Conservation (phyloP, 192 early-diverging fungal genomes). For the Polychytrium aggregatum region DNA sequence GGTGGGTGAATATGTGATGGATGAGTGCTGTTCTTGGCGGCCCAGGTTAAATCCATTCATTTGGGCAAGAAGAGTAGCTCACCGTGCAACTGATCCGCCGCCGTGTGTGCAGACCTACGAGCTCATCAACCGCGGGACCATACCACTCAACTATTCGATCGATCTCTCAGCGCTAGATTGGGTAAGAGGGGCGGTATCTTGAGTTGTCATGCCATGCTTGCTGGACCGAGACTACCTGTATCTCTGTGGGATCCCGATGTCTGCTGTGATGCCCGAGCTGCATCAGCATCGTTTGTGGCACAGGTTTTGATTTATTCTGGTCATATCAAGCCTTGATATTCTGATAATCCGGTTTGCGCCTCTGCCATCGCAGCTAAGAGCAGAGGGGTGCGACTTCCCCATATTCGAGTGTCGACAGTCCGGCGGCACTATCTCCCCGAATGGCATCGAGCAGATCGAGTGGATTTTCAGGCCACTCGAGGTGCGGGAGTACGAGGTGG, state of each 20-base stretch:
- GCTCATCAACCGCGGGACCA: constrained; percentile 26
- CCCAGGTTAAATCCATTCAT: too few species aligned
- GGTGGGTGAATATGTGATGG: constrained; percentile 7
- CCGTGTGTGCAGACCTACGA: constrained; percentile 17
- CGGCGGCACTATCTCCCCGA: constrained; percentile 25
- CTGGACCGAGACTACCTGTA: constrained; percentile 7
- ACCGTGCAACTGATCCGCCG: neutral
- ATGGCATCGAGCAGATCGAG: constrained; percentile 22
- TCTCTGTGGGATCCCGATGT: too few species aligned
- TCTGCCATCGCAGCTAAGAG: constrained; percentile 19
- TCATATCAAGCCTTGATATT: neutral
- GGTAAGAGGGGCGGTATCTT: too few species aligned
- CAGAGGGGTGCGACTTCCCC: constrained; percentile 22
- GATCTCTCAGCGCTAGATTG: constrained; percentile 20
- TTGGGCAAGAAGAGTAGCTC: too few species aligned
- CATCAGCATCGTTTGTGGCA: neutral
- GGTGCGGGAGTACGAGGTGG: constrained; percentile 32
- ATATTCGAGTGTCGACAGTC: constrained; percentile 26
- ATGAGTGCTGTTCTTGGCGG: neutral
- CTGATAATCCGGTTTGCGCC: neutral
- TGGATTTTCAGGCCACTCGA: constrained; percentile 45
- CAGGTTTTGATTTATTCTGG: neutral
- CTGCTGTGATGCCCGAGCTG: neutral
- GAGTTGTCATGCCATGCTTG: too few species aligned
- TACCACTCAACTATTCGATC: constrained; percentile 26